Evolutionary conservation across 495 filamentous ascomycete genomes (phyloP).

Genomic region (Thermochaetoides thermophila): DNA sequence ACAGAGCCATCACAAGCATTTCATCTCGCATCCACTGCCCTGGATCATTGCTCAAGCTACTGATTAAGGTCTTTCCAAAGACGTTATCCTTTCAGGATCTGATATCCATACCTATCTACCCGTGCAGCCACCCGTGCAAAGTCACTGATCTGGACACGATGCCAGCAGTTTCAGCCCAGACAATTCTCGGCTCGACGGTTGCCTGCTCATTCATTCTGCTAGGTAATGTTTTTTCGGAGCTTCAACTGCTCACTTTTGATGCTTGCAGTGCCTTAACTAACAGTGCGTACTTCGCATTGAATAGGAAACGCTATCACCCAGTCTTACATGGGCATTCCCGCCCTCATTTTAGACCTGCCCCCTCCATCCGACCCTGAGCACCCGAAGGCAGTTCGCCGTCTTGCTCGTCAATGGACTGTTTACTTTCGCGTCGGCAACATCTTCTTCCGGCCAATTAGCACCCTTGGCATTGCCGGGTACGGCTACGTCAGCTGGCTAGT

Average conservation of each 20-base stretch:
- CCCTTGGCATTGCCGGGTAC: slow-evolving; percentile 32
- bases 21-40: too few relatives aligned
- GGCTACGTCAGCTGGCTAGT: slow-evolving; percentile 22
- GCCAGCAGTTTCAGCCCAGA: slow-evolving; percentile 9
- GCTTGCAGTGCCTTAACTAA: too few relatives aligned
- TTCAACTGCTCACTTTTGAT: too few relatives aligned
- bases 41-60: too few relatives aligned
- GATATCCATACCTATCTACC: slow-evolving; percentile 8
- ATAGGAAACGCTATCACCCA: slow-evolving; percentile 37
- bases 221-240: too few relatives aligned
- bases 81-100: too few relatives aligned
- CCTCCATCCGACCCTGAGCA: slow-evolving; percentile 23
- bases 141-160: too few relatives aligned
- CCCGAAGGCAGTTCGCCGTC: slow-evolving; percentile 22
- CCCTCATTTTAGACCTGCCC: slow-evolving; percentile 33
- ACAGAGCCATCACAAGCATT: too few relatives aligned
- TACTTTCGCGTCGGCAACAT: slow-evolving; percentile 33
- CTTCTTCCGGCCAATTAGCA: slow-evolving; percentile 35
- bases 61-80: too few relatives aligned
- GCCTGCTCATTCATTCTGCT: slow-evolving; percentile 32
- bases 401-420: slow-evolving; percentile 33
- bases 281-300: too few relatives aligned
- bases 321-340: slow-evolving; percentile 36
- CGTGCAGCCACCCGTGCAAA: too few relatives aligned
- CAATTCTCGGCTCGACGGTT: slow-evolving; percentile 22